Evolutionary conservation across 805 yeast genomes (phyloP).

Genomic region (Zygotorulaspora chibaensis): DNA sequence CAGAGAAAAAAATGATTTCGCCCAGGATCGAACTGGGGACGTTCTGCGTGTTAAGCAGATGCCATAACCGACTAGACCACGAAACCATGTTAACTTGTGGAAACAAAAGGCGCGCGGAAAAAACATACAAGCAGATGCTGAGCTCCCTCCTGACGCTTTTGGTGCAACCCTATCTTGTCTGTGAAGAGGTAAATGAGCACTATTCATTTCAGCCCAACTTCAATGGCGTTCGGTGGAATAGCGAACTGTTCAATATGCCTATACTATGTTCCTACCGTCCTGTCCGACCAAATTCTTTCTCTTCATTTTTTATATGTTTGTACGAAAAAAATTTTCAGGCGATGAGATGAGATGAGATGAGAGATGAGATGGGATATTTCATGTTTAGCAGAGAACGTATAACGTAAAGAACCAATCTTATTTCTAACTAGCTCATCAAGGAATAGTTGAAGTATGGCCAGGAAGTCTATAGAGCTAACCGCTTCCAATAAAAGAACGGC

Average conservation of each 20-base stretch:
- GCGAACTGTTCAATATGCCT: no score
- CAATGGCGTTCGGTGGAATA: no score
- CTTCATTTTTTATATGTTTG: neutral
- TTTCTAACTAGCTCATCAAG: neutral
- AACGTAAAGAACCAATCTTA: neutral
- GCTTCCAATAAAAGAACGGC: constrained; percentile 24
- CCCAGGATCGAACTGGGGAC: constrained; percentile 99
- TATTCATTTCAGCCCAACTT: no score
- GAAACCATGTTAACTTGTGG: constrained; percentile 52
- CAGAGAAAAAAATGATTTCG: constrained; percentile 68
- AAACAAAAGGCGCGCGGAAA: no score
- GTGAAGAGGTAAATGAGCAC: no score
- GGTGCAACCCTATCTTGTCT: no score
- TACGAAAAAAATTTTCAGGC: constrained; percentile 12
- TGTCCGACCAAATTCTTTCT: neutral
- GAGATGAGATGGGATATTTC: constrained; percentile 3
- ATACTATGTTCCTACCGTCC: neutral
- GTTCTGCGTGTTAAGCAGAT: constrained; percentile 99
- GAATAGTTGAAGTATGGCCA: constrained; percentile 5
- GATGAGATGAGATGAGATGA: constrained; percentile 23
- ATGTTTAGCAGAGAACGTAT: neutral
- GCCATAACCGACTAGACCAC: constrained; percentile 99
- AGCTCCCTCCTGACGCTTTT: no score
- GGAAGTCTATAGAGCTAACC: constrained; percentile 4
- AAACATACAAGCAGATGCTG: no score